Percentiles rank a stretch among this genome's conserved stretches.
Conservation (phyloP, 352 stramenopile species). For the Phytophthora sansomeana region DNA sequence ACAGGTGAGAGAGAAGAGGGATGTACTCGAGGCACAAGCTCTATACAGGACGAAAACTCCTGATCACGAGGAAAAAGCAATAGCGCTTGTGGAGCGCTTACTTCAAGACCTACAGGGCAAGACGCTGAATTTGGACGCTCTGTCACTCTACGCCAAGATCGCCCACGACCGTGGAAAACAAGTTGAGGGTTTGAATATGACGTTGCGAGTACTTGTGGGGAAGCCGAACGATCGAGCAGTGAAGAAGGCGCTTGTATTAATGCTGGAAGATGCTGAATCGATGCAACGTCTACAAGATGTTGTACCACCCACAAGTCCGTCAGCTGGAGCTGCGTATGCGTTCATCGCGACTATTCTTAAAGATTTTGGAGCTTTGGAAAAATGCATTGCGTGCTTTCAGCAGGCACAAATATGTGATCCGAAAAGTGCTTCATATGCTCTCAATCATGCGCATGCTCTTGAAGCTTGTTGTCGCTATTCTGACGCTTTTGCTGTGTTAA, state of each 20-base stretch:
- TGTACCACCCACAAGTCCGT: conserved; percentile 46
- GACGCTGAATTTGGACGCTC: conserved; percentile 66
- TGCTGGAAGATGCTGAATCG: conserved; percentile 43
- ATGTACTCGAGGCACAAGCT: conserved; percentile 57
- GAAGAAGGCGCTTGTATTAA: conserved; percentile 54
- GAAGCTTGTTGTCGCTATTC: conserved; percentile 54
- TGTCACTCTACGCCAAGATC: conserved; percentile 69
- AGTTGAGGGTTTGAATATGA: conserved; percentile 73
- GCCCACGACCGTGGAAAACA: conserved; percentile 68
- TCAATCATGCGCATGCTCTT: conserved; percentile 74
- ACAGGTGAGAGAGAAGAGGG: conserved; percentile 53
- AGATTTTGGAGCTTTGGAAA: conserved; percentile 65
- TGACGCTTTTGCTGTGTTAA: conserved; percentile 52
- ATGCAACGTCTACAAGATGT: conserved; percentile 54
- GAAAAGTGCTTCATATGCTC: conserved; percentile 61
- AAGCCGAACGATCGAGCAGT: conserved; percentile 59
- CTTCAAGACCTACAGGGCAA: conserved; percentile 61
- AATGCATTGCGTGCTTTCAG: conserved; percentile 65
- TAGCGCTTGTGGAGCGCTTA: conserved; percentile 62
- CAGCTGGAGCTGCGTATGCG: conserved; percentile 69
- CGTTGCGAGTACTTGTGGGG: conserved; percentile 64
- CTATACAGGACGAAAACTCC: conserved; percentile 53
- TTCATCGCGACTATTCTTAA: conserved; percentile 83
- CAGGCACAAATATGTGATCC: conserved; percentile 49
- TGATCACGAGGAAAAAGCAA: conserved; percentile 60